Base-by-base conservation (phyloP, 306 rosid species). In the Cucurbita pepo region DNA sequence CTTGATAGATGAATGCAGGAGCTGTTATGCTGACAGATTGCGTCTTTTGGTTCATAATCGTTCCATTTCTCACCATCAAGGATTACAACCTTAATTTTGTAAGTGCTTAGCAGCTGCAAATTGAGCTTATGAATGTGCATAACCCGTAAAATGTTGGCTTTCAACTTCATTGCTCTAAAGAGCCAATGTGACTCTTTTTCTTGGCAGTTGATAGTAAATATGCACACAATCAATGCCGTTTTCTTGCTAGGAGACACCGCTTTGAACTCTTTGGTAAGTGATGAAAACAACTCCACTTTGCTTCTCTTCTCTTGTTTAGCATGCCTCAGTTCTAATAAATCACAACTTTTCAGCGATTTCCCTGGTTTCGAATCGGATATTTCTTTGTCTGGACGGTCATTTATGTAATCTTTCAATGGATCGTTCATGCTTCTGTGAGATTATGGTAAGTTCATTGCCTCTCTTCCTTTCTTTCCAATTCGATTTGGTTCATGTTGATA, bases 301-400 rank as follows among this genome's bases (percentile, higher is more conserved):
- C 6, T 36, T 63, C 52, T 30, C 5, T 30, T 47, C 2, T 74
- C 60, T 38, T 58, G 34, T 61, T n/a, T 51, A 37, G 38, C 56
- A 25, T 19, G 40, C 8, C 51, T 62, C 22, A 52, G 56, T 61
- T 61, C 19, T 48, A 37, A 56, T 36, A 53, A 18, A 74, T 53
- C 47, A 44, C 40, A 30, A 60, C 18, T 57, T 55, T 1, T 76
- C 45, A 95, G 99, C 65, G 86, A 18, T 95, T 95, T 72, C 96
- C 95, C 19, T 95, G 95, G 99, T 95, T 95, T 82, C 90, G 99
- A 67, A 85, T 91, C 7, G 99, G 99, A 56, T 95, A 91, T 78
- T 91, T 95, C 86, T 89, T 84, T 84, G 36, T 95, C 44, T 95
- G 99, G 99, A 95, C 99, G 8, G 67, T 85, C 54, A 65, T 86